These are phyloP conservation scores for Bruguiera parviflora DNA, from an alignment of 345 rosid genomes.

Conservation along the genomic window DNA sequence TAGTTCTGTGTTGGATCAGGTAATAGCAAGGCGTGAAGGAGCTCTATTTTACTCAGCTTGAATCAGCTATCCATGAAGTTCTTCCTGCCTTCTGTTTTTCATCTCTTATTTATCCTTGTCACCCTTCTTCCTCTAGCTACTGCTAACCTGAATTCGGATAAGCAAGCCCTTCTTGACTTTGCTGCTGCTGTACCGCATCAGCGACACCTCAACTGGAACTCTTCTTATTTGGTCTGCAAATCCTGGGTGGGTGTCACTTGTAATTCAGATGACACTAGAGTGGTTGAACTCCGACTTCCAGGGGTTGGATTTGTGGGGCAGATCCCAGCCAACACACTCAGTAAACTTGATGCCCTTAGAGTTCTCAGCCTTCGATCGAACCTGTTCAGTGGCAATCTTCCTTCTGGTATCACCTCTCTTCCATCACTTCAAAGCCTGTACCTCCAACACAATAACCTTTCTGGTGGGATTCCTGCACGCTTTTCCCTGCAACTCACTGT, in stretches of 20 bases:
- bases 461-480: slow-evolving; percentile 25
- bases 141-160: slow-evolving; percentile 62
- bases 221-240: slow-evolving; percentile 46
- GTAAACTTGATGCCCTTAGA: slow-evolving; percentile 31
- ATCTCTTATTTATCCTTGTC: slow-evolving; percentile 25
- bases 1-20: slow-evolving; percentile 43
- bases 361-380: slow-evolving; percentile 32
- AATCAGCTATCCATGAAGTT: slow-evolving; percentile 35
- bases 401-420: slow-evolving; percentile 31
- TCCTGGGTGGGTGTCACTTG: slow-evolving; percentile 42
- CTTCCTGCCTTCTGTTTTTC: slow-evolving; percentile 26
- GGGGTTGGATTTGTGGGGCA: slow-evolving; percentile 30
- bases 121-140: slow-evolving; percentile 33
- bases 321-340: slow-evolving; percentile 29
- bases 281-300: slow-evolving; percentile 27
- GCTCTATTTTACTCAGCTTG: slow-evolving; percentile 18
- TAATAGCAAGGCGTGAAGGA: slow-evolving; percentile 22
- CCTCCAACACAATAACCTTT: slow-evolving; percentile 32
- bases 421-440: slow-evolving; percentile 23
- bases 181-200: slow-evolving; percentile 51
- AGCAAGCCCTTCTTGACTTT: slow-evolving; percentile 66
- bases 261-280: slow-evolving; percentile 23
- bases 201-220: slow-evolving; percentile 60
- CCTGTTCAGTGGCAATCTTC: slow-evolving; percentile 24
- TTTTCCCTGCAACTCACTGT: slow-evolving; percentile 42